Base-by-base conservation (phyloP, 352 stramenopile species). In the Thalassiosira livingstoniorum region DNA sequence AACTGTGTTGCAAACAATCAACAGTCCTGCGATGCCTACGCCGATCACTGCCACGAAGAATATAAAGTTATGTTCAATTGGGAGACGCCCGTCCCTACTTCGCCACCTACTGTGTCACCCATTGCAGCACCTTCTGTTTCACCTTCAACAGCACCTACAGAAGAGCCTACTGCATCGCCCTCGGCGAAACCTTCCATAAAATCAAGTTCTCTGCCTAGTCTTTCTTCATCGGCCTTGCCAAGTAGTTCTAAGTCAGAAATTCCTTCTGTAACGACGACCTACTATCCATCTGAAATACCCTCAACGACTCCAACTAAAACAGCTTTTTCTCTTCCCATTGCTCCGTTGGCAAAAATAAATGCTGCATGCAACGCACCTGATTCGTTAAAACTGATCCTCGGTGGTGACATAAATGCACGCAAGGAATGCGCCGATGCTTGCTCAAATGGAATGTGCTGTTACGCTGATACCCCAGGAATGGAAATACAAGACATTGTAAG, bases 341-440 rank as follows among this genome's bases (percentile, higher is more conserved):
- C n/a, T n/a, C n/a, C n/a, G n/a, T n/a, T n/a, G n/a, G n/a, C n/a
- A n/a, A n/a, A n/a, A n/a, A n/a, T n/a, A n/a, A n/a, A n/a, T n/a
- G n/a, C n/a, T n/a, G n/a, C n/a, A n/a, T 67, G 58, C 58, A 67
- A 32, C 7, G 34, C 18, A 67, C 4, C 31, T 67, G 18, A 53
- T 31, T 53, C 58, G 18, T 11, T 67, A 47, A 15, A 53, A 18
- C 18, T 53, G 1, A 67, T 67, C 21, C 34, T 47, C 21, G 58
- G 23, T 21, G 58, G 58, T 31, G 58, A 53, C 13, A 32, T 67
- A 11, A 67, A 67, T 67, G 13, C 58, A 2, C 4, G 47, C 32
- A 67, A 53, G 58, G 15, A 27, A 51, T 67, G 58, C 23, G 34
- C 47, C 11, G 4, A 25, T 0, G 58, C 34, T 32, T 67, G 57